Evolutionary conservation across 257 asterid genomes (phyloP).

Genomic region (Nyctanthes arbortristis): DNA sequence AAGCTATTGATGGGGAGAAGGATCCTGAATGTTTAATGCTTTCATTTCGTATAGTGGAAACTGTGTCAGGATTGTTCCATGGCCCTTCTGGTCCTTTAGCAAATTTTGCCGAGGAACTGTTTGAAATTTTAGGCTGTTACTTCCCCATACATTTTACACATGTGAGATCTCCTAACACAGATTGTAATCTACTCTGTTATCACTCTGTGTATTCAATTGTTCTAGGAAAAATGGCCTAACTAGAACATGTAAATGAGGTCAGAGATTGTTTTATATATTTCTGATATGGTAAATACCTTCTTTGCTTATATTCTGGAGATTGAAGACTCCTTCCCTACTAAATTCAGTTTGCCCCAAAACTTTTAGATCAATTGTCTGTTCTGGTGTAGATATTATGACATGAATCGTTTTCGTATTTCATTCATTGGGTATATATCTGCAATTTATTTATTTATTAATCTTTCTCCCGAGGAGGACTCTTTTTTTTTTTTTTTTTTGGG

Average conservation of each 20-base stretch:
- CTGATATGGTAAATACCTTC: constrained; percentile 3
- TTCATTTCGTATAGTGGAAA: constrained; percentile 68
- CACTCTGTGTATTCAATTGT: constrained; percentile 11
- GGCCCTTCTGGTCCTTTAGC: constrained; percentile 65
- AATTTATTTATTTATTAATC: too few relatives aligned
- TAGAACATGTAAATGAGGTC: constrained; percentile 7
- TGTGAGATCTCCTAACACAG: constrained; percentile 51
- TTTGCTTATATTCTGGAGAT: background rate
- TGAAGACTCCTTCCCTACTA: background rate
- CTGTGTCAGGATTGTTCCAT: constrained; percentile 59
- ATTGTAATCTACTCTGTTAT: constrained; percentile 15
- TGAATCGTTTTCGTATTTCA: constrained; percentile 14
- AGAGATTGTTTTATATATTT: constrained; percentile 6
- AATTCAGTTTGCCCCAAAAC: background rate
- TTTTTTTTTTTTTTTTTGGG: too few relatives aligned
- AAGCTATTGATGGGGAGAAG: constrained; percentile 82
- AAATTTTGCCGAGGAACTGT: constrained; percentile 64
- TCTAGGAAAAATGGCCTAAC: background rate
- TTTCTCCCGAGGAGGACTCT: too few relatives aligned
- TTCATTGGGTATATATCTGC: constrained; percentile 5
- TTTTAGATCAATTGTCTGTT: background rate
- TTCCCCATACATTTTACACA: constrained; percentile 93
- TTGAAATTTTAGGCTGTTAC: constrained; percentile 76
- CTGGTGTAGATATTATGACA: constrained; percentile 11
- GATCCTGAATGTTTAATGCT: constrained; percentile 86